Percentiles rank a stretch among this genome's conserved stretches.
These are phyloP conservation scores for Aureobasidium sp. DNA, from an alignment of 2,329 filamentous ascomycete genomes.

Conservation along the genomic window DNA sequence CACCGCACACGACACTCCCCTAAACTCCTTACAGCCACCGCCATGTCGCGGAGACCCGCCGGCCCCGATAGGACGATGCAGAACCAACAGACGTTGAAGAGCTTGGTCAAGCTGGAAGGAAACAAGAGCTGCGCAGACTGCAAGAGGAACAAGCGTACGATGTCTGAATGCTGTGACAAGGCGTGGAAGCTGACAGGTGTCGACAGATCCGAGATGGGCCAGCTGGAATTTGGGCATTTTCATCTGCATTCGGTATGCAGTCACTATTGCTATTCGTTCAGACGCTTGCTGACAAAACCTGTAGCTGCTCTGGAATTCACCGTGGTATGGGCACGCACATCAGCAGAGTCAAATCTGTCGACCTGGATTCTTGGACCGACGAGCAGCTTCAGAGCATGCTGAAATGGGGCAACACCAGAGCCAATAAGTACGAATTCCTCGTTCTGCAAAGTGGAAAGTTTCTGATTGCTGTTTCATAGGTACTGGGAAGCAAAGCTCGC, in stretches of 20 bases:
- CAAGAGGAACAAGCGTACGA: conserved; percentile 94
- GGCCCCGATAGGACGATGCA: conserved; percentile 82
- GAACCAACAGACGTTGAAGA: conserved; percentile 92
- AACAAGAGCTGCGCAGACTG: conserved; percentile 98
- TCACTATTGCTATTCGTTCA: background rate
- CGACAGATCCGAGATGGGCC: conserved; percentile 91
- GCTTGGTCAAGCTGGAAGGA: conserved; percentile 81
- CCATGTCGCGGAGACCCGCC: conserved; percentile 76
- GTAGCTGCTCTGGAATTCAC: conserved; percentile 87
- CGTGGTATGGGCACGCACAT: conserved; percentile 99
- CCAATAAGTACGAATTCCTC: conserved; percentile 65
- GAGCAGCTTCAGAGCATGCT: conserved; percentile 92
- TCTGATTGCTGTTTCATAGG: conserved; percentile 27
- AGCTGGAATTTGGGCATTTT: conserved; percentile 98
- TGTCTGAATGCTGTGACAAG: background rate
- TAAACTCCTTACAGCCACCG: background rate
- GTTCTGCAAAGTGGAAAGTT: background rate
- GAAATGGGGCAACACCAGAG: conserved; percentile 90
- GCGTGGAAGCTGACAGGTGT: conserved; percentile 22
- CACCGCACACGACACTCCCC: background rate
- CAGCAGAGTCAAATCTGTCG: conserved; percentile 94
- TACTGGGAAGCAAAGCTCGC: conserved; percentile 96
- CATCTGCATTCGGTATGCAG: conserved; percentile 70
- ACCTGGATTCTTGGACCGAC: conserved; percentile 97
- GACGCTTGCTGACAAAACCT: conserved; percentile 9